Base-by-base conservation (phyloP, 1,139 yeast genomes). In the Protomyces lactucae-debilis region DNA sequence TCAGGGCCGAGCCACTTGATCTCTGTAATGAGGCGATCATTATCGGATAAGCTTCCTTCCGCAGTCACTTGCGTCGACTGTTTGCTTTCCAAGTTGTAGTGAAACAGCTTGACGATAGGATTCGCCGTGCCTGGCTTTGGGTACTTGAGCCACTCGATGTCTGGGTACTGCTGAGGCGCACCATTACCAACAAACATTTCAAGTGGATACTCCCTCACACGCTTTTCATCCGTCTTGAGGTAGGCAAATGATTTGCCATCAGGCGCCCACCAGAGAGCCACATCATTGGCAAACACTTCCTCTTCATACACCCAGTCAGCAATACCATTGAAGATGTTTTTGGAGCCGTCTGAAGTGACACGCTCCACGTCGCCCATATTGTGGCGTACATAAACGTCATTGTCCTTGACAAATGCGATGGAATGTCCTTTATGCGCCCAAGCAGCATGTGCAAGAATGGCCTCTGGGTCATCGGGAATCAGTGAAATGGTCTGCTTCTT, bases 261-360 rank as follows among this genome's bases (percentile, higher is more conserved):
- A 0, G 88, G 87, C 14, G 93, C 81, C 97, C 97, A 93, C 96
- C 97, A 93, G 25, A 90, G 74, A 2, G 95, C 84, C 53, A 77
- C 77, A 69, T 87, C 89, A 4, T 79, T 77, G 0, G 82, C 80
- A 3, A 86, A 74, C 0, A 93, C 91, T 72, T 95, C 99, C 71
- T 95, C 99, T 73, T 93, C 99, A 72, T 93, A 93, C 0, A 93
- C 89, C 99, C 99, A 93, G 72, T 93, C 99, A 0, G 97, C 87
- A 68, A 84, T 86, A 0, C 96, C 99, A 72, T 93, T 90, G 70
- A 85, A 83, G n/a, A 89, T 78, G 55, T 81, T 76, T 35, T 66
- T 63, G 3, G 87, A 82, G 0, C 97, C 97, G 71, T 85, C 91
- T 1, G 71, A 66, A 0, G 98, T 90, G 12, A 93, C 76, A 70